A percentile compares a stretch with the other conserved stretches of the same genome.
Conservation (phyloP, 345 rosid genomes). For the Gossypium arboreum region DNA sequence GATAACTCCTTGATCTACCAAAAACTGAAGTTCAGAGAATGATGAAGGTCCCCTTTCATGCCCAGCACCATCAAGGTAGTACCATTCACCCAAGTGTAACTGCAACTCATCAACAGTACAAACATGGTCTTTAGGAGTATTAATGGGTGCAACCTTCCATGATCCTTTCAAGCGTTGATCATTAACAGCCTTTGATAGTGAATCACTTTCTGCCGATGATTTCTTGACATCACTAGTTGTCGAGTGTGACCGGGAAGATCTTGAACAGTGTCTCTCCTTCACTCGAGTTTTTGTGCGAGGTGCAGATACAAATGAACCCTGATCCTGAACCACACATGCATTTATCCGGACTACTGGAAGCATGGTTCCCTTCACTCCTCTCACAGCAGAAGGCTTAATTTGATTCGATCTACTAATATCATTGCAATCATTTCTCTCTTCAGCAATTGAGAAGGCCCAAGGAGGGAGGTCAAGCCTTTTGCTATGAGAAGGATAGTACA, state of each 20-base stretch:
- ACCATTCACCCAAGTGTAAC: slow-evolving; percentile 96
- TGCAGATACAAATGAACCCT: slow-evolving; percentile 75
- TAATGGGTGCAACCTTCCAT: slow-evolving; percentile 45
- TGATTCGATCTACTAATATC: slow-evolving; percentile 33
- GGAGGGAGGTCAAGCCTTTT: slow-evolving; percentile 90
- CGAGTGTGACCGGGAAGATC: slow-evolving; percentile 62
- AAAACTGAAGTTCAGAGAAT: slow-evolving; percentile 63
- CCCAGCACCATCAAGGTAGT: slow-evolving; percentile 88
- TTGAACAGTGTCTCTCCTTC: slow-evolving; percentile 65
- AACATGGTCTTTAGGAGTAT: slow-evolving; percentile 59
- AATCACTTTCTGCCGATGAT: slow-evolving; percentile 52
- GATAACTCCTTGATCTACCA: slow-evolving; percentile 69
- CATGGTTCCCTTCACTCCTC: slow-evolving; percentile 73
- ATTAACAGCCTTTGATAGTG: slow-evolving; percentile 40
- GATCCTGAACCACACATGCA: slow-evolving; percentile 95
- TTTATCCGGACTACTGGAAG: slow-evolving; percentile 88
- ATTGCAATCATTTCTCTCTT: slow-evolving; percentile 62
- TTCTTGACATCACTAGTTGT: slow-evolving; percentile 59
- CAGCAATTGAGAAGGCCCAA: slow-evolving; percentile 76
- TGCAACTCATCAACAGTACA: slow-evolving; percentile 66
- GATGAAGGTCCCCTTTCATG: slow-evolving; percentile 84
- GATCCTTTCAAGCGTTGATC: slow-evolving; percentile 44
- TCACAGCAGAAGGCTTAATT: slow-evolving; percentile 41
- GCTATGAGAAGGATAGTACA: slow-evolving; percentile 68
- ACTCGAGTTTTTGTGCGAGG: slow-evolving; percentile 58